Evolutionary conservation across 352 stramenopile genomes (phyloP), one percentile per base, ranked within the genome.

Genomic region (Phytophthora agathidicida): DNA sequence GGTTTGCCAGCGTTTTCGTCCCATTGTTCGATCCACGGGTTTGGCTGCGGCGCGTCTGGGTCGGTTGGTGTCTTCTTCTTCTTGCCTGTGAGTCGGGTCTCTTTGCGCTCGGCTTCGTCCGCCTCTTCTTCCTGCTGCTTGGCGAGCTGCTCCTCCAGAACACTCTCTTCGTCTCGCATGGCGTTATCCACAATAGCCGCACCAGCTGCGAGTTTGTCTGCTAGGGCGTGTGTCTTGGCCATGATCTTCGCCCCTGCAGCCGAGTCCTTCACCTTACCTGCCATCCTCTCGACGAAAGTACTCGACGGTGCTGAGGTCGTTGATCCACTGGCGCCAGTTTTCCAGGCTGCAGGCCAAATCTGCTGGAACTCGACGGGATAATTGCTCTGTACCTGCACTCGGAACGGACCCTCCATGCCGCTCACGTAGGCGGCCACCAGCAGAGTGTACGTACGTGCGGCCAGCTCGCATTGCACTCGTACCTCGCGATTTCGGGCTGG

Each of bases 351-450:
- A 16, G 89, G 89, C 84, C 87, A 96, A 10, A 97, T 69, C 65
- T 85, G 85, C 36, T 87, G 61, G 5, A 95, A 37, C 27, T 65
- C 71, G 2, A 97, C 77, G 8, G 75, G 73, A 59, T 96, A 96
- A 45, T 96, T 97, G 49, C 75, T 96, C 54, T 96, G 79, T 33
- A 97, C 72, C 13, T 68, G 78, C 24, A 98, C 33, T 28, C 81
- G 83, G 67, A 98, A 98, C 20, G 87, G 79, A 2, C 93, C 93
- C 52, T 98, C 91, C 83, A 97, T 96, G 13, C 77, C 82, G 43
- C 81, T 85, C 46, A 93, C 78, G 62, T 97, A 98, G 5, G 92
- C 82, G 2, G 81, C 88, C 17, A 95, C 71, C 23, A 98, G 60
- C 35, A 98, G 31, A 14, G 92, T 93, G 71, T 98, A 98, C n/a